These are phyloP conservation scores for Saussurea involucrata DNA, from an alignment of 129 eudicot genomes.

Conservation along the genomic window DNA sequence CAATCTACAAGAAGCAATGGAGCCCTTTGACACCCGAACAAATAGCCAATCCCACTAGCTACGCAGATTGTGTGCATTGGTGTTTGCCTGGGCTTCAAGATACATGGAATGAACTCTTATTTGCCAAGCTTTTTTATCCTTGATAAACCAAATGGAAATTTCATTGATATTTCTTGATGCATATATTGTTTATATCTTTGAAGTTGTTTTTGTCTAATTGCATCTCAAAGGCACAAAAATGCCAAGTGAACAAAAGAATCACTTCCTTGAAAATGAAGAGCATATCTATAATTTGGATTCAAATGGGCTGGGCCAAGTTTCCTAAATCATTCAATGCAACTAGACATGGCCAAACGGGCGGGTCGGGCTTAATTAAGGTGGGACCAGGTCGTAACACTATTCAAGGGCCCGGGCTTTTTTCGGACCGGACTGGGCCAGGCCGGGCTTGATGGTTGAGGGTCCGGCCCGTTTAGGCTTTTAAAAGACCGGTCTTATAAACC, in stretches of 20 bases:
- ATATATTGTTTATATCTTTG: slow-evolving; percentile 15
- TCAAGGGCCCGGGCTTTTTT: too few relatives aligned
- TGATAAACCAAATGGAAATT: slow-evolving; percentile 4
- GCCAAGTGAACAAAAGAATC: not conserved
- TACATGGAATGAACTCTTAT: slow-evolving; percentile 79
- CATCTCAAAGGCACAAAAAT: slow-evolving; percentile 6
- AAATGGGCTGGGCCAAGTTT: not conserved
- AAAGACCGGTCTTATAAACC: too few relatives aligned
- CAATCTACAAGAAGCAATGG: slow-evolving; percentile 84
- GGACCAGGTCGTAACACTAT: too few relatives aligned
- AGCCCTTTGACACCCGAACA: slow-evolving; percentile 67
- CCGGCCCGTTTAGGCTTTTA: too few relatives aligned
- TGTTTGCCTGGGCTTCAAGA: slow-evolving; percentile 85
- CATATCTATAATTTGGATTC: not conserved
- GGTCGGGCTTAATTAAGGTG: too few relatives aligned
- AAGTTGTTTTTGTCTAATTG: not conserved
- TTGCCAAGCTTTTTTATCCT: slow-evolving; percentile 74
- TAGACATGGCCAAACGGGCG: too few relatives aligned
- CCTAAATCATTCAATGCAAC: not conserved
- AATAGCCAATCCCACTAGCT: slow-evolving; percentile 57
- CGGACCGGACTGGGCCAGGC: too few relatives aligned
- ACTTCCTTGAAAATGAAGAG: not conserved
- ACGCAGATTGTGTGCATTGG: slow-evolving; percentile 86
- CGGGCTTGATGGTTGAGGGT: too few relatives aligned
- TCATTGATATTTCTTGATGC: slow-evolving; percentile 16